Evolutionary conservation across 1,284 basidiomycete genomes (phyloP), one percentile per base, ranked within the genome.

Genomic region (Phellopilus nigrolimitatus): DNA sequence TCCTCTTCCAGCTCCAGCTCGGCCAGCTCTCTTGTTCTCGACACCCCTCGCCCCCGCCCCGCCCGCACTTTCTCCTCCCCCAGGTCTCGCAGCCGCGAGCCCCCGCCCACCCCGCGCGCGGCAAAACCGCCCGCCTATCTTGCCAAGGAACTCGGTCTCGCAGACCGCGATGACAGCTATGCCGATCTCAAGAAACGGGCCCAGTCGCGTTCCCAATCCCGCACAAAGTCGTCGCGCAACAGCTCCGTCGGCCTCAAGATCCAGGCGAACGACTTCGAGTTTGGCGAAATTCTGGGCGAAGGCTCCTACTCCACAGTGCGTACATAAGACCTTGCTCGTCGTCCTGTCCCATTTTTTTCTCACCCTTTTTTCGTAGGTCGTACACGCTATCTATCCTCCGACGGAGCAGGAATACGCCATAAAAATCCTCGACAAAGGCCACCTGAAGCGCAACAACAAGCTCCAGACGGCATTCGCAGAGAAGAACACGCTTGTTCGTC

Each of bases 221-320:
- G 63, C 21, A 53, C 40, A 52, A 56, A 45, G 49, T 51, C 45
- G 52, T 75, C 73, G 22, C 68, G 68, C 36, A 73, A 71, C 54
- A 74, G 66, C 51, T 77, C 72, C n/a, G 70, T 70, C 31, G 76
- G 75, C 54, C 71, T 68, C 51, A 72, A 69, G 54, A 63, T 71
- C 47, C 71, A 72, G 4, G 71, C 73, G 0, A 74, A 79, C 49
- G 84, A 89, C 65, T 89, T 88, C 61, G 75, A 80, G 54, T 84
- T 88, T 60, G 82, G 81, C 3, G 71, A 78, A 31, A 76, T 79
- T 12, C 71, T 90, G 3, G 88, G 87, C n/a, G 83, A 88, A 62
- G 87, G 88, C 13, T 84, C 84, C 1, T 89, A 88, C 62, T 88
- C 84, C n/a, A 84, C 82, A 1, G 86, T 87, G 63, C 62, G 79